A percentile compares a stretch with the other conserved stretches of the same genome.
Conservation (phyloP, 768 basidiomycete genomes). For the Boletus rex-veris region DNA sequence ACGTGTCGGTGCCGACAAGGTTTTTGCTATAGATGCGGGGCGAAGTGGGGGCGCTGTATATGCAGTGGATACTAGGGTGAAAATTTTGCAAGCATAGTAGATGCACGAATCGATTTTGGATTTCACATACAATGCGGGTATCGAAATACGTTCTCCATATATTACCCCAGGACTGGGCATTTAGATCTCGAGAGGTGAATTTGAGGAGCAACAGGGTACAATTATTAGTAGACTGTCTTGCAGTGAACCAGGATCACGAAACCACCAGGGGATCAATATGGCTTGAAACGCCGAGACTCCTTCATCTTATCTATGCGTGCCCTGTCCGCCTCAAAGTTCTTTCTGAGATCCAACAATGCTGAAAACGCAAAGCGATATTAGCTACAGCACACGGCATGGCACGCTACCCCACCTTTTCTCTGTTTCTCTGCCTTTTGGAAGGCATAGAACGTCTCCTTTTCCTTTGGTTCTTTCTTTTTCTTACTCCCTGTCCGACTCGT, state of each 20-base stretch:
- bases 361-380: slow-evolving; percentile 7
- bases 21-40: slow-evolving; percentile 26
- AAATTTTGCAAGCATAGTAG: neutral
- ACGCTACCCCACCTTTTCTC: slow-evolving; percentile 56
- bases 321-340: slow-evolving; percentile 87
- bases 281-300: slow-evolving; percentile 78
- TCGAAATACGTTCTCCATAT: neutral
- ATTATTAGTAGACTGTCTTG: neutral
- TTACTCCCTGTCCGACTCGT: slow-evolving; percentile 35
- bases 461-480: slow-evolving; percentile 58
- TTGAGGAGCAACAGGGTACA: neutral
- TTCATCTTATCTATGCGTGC: slow-evolving; percentile 47
- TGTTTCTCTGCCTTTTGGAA: slow-evolving; percentile 93
- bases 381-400: neutral
- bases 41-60: slow-evolving; percentile 1
- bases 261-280: slow-evolving; percentile 54
- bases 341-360: slow-evolving; percentile 62
- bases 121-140: neutral
- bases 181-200: no score
- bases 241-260: neutral
- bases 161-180: neutral
- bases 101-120: neutral
- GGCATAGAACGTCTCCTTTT: slow-evolving; percentile 78
- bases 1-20: slow-evolving; percentile 43
- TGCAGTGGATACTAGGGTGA: neutral